phyloP scores from a whole-genome alignment of 495 filamentous ascomycete species.

The Platismatia glauca region DNA sequence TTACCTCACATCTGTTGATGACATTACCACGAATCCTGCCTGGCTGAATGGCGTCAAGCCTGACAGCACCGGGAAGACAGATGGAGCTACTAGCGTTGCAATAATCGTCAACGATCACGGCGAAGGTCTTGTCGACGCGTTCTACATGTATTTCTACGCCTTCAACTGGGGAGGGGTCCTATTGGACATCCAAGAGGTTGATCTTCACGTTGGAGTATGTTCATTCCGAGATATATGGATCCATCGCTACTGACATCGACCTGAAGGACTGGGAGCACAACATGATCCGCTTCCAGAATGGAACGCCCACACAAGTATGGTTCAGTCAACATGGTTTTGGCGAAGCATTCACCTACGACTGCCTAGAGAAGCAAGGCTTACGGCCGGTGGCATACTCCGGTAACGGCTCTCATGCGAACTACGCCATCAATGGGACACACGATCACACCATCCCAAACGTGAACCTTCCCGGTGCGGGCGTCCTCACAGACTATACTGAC shows the following conservation, averaged over 20 bases:
- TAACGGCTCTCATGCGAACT: slow-evolving; percentile 52
- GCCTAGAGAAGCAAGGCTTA: slow-evolving; percentile 43
- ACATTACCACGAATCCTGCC: slow-evolving; percentile 40
- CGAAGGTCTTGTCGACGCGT: slow-evolving; percentile 48
- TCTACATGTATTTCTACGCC: slow-evolving; percentile 63
- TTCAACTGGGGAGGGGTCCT: slow-evolving; percentile 47
- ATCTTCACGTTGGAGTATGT: slow-evolving; percentile 50
- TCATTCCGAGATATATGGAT: neutral
- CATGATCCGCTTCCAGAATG: slow-evolving; percentile 57
- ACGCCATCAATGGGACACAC: slow-evolving; percentile 46
- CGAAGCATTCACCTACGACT: slow-evolving; percentile 52
- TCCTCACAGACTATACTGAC: slow-evolving; percentile 55
- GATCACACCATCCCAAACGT: slow-evolving; percentile 58
- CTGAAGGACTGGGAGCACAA: slow-evolving; percentile 46
- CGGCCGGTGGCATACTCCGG: slow-evolving; percentile 47
- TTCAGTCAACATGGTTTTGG: slow-evolving; percentile 55
- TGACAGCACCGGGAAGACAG: slow-evolving; percentile 39
- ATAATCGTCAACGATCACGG: slow-evolving; percentile 52
- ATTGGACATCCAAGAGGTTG: slow-evolving; percentile 40
- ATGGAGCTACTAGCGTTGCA: slow-evolving; percentile 36
- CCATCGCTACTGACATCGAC: slow-evolving; percentile 2
- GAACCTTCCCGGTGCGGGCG: slow-evolving; percentile 49
- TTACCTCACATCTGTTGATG: slow-evolving; percentile 51
- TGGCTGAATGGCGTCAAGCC: slow-evolving; percentile 48
- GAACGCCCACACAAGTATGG: slow-evolving; percentile 50